Conservation (phyloP, 2,329 filamentous ascomycete genomes). For the Daldinia sp. region DNA sequence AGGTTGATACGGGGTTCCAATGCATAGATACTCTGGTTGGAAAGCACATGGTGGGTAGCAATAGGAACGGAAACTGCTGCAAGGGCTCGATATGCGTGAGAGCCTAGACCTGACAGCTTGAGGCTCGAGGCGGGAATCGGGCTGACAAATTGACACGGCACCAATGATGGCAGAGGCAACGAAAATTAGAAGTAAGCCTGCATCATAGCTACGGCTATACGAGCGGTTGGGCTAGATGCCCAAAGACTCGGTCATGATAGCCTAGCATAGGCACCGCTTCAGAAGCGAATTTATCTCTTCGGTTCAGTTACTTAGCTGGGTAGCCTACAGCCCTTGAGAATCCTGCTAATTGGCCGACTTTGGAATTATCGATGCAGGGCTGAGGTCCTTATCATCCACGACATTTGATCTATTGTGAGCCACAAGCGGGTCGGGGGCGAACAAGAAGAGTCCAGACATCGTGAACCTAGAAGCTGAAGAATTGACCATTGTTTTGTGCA, state of each 20-base stretch:
- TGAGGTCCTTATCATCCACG: background rate
- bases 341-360: background rate
- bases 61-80: constrained; percentile 22
- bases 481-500: constrained; percentile 21
- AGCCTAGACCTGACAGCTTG: constrained; percentile 28
- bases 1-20: constrained; percentile 27
- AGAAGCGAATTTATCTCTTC: constrained; percentile 1
- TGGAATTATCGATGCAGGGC: constrained; percentile 7
- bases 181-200: constrained; percentile 36
- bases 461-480: constrained; percentile 20
- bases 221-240: background rate
- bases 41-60: constrained; percentile 31
- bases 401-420: background rate
- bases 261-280: constrained; percentile 5
- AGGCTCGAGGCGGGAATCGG: constrained; percentile 24
- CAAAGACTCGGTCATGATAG: background rate
- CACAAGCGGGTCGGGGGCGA: background rate
- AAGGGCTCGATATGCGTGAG: constrained; percentile 22
- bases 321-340: constrained; percentile 1
- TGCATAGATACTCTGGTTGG: constrained; percentile 16
- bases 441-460: constrained; percentile 1
- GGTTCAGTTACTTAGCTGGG: background rate
- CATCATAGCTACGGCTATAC: constrained; percentile 24
- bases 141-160: constrained; percentile 22
- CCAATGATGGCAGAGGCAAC: constrained; percentile 31